Base-by-base conservation (phyloP, 768 basidiomycete genomes). In the Rhizopogon vulgaris region DNA sequence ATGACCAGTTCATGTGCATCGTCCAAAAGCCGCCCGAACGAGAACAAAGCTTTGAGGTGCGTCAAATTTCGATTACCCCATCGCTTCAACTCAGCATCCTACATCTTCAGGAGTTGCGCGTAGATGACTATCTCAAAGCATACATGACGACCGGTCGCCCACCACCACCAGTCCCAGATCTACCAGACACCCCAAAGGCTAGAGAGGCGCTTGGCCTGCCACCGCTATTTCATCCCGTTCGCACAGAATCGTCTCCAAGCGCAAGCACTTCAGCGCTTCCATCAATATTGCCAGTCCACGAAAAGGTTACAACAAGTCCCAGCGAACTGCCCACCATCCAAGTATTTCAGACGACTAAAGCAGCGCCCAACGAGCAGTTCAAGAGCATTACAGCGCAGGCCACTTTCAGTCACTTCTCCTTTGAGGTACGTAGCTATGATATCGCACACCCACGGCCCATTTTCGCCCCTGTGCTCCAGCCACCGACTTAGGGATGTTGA, bases 111-210 rank as follows among this genome's bases (percentile, higher is more conserved):
- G 83, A 85, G 70, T 64, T 73, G 24, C 77, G 83, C 37, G 56
- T 74, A 4, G 67, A 73, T 36, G 83, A 83, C 60, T 85, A 85
- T 56, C 55, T 82, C 27, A 64, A 63, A 18, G 72, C 78, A 0
- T 83, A 79, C 57, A 61, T 57, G 27, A 56, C 72, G 0, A 79
- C 78, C 0, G 74, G 77, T 14, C 60, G 66, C 38, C 72, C 77
- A 4, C 83, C 83, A 3, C 58, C 48, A 14, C 79, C 82, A 8
- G 73, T 71, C 36, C 78, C 81, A 0, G 70, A 67, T 48, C 62
- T 71, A 3, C 83, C 83, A 0, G 63, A 69, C n/a, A 71, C 70
- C 17, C 68, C 72, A 2, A 58, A 52, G n/a, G 71, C 71, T 36
- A 77, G 83, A 8, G 55, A 64, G 10, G 69, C 76, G 0, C 60